Evolutionary conservation across 306 rosid species (phyloP).

Genomic region (Pterocarpus santalinus): DNA sequence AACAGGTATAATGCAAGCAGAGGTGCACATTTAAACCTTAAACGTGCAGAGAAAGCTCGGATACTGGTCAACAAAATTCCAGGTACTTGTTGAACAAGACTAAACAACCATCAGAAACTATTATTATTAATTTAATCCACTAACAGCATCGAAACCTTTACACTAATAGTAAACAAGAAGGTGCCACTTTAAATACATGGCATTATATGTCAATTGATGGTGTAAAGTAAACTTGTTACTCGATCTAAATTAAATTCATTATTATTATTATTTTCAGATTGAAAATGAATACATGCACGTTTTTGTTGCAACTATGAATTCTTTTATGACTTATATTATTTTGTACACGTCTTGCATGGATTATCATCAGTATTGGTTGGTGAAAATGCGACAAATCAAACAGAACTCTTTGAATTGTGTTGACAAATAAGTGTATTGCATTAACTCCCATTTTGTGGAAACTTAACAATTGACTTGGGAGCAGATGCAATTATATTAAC

Average conservation of each 20-base stretch:
- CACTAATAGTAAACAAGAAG: slow-evolving; percentile 1
- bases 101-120: slow-evolving; percentile 10
- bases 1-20: slow-evolving; percentile 95
- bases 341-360: slow-evolving; percentile 13
- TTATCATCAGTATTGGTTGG: slow-evolving; percentile 11
- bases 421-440: slow-evolving; percentile 14
- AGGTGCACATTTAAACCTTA: slow-evolving; percentile 97
- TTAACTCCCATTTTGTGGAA: background rate
- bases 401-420: slow-evolving; percentile 7
- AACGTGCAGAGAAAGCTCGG: slow-evolving; percentile 96
- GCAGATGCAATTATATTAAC: background rate
- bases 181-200: background rate
- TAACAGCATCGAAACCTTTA: slow-evolving; percentile 12
- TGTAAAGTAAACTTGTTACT: background rate
- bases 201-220: background rate
- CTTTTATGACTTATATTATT: slow-evolving; percentile 13
- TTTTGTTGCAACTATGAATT: slow-evolving; percentile 5
- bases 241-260: background rate
- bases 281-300: slow-evolving; percentile 1
- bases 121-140: slow-evolving; percentile 2
- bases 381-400: slow-evolving; percentile 18
- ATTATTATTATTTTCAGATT: background rate
- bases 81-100: slow-evolving; percentile 54
- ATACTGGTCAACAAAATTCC: slow-evolving; percentile 92
- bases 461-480: slow-evolving; percentile 22